These are phyloP conservation scores for Yarrowia porcina DNA, from an alignment of 805 yeast genomes.

Conservation along the genomic window DNA sequence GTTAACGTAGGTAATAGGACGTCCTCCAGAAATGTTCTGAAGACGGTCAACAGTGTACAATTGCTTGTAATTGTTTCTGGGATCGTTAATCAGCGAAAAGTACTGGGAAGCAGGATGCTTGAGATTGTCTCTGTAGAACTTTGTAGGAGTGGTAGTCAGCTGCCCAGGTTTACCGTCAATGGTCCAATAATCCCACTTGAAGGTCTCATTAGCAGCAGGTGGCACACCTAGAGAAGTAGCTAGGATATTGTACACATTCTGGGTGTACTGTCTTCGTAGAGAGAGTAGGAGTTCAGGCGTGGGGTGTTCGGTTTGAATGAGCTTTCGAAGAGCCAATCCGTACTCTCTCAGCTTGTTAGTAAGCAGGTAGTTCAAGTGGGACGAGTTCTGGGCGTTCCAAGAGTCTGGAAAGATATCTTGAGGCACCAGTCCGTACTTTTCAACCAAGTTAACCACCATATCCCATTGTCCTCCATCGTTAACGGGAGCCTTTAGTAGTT, in stretches of 20 bases:
- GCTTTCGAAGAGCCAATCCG: slow-evolving; percentile 64
- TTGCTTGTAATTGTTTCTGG: slow-evolving; percentile 65
- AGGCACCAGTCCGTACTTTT: slow-evolving; percentile 81
- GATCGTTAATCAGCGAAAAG: slow-evolving; percentile 76
- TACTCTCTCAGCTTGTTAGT: slow-evolving; percentile 72
- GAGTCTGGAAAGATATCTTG: slow-evolving; percentile 69
- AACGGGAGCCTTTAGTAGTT: slow-evolving; percentile 61
- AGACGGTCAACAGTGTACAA: slow-evolving; percentile 69
- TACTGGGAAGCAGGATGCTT: slow-evolving; percentile 35
- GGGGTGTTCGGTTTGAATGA: slow-evolving; percentile 40
- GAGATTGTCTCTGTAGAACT: slow-evolving; percentile 56
- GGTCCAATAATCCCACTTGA: slow-evolving; percentile 72
- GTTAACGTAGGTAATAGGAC: slow-evolving; percentile 61
- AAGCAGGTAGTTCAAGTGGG: slow-evolving; percentile 55
- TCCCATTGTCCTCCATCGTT: slow-evolving; percentile 87
- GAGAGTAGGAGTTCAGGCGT: slow-evolving; percentile 2
- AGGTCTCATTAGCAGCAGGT: slow-evolving; percentile 64
- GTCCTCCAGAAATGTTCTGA: slow-evolving; percentile 58
- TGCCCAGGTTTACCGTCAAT: slow-evolving; percentile 60
- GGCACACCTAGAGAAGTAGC: slow-evolving; percentile 74
- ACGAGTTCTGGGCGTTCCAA: slow-evolving; percentile 51
- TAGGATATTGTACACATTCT: slow-evolving; percentile 62
- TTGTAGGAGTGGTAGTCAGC: slow-evolving; percentile 50
- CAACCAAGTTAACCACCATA: slow-evolving; percentile 71
- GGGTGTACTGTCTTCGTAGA: slow-evolving; percentile 43